These are phyloP conservation scores for Gossypium laxum DNA, from an alignment of 441 rosid genomes.

Conservation along the genomic window DNA sequence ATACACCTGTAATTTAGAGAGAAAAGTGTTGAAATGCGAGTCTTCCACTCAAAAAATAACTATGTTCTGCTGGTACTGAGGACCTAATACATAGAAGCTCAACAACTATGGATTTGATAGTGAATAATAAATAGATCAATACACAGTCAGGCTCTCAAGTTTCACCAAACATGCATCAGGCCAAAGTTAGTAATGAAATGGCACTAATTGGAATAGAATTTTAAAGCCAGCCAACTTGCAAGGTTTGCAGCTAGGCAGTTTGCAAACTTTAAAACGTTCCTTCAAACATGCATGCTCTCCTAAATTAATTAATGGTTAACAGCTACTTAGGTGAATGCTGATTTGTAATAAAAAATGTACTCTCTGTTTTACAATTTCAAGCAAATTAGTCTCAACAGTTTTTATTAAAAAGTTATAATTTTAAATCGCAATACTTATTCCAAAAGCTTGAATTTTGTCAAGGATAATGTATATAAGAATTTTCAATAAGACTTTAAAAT, in stretches of 20 bases:
- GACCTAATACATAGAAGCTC: background rate
- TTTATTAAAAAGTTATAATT: background rate
- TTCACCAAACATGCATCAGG: background rate
- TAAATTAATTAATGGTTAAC: background rate
- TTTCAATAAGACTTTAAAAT: background rate
- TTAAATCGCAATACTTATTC: background rate
- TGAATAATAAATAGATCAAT: background rate
- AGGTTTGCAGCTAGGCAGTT: background rate
- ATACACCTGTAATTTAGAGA: slow-evolving; percentile 54
- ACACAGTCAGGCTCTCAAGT: background rate
- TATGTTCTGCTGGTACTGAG: background rate
- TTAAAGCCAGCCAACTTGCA: background rate
- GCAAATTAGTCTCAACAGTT: background rate
- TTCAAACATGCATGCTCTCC: background rate
- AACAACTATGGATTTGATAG: background rate
- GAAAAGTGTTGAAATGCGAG: slow-evolving; percentile 5
- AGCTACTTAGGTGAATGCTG: background rate
- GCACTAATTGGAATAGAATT: background rate
- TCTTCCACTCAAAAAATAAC: slow-evolving; percentile 2
- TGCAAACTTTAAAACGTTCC: background rate
- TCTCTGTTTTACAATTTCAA: background rate
- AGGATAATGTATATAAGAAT: background rate
- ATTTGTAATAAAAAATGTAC: background rate
- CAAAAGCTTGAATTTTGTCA: background rate
- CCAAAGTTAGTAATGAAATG: background rate